phyloP scores from a whole-genome alignment of 495 filamentous ascomycete species.

The Penicillium crystallinum region DNA sequence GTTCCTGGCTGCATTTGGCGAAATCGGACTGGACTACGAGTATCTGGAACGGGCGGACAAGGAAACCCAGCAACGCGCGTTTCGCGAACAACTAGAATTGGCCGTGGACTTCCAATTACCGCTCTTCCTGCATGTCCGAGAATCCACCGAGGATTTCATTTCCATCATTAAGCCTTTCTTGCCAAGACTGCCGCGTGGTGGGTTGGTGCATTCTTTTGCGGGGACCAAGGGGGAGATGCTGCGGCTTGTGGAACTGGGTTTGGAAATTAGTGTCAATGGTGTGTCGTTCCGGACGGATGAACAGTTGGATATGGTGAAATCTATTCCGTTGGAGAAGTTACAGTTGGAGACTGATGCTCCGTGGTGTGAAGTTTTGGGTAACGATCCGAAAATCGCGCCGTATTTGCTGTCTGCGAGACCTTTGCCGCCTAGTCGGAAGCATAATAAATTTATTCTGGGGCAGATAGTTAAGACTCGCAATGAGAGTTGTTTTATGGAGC shows the following conservation, averaged over 20 bases:
- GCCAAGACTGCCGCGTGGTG: conserved; percentile 14
- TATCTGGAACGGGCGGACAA: conserved; percentile 27
- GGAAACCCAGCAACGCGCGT: conserved; percentile 24
- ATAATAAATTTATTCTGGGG: conserved; percentile 23
- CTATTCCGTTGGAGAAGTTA: conserved; percentile 22
- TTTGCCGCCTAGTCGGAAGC: conserved; percentile 21
- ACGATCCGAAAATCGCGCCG: conserved; percentile 15
- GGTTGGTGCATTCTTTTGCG: conserved; percentile 30
- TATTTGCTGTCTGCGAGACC: conserved; percentile 16
- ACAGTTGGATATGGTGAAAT: conserved; percentile 24
- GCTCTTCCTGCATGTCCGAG: conserved; percentile 27
- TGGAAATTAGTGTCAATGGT: conserved; percentile 30
- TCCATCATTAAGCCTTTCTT: conserved; percentile 21
- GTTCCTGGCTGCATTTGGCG: conserved; percentile 25
- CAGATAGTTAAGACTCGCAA: conserved; percentile 32
- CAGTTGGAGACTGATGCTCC: conserved; percentile 34
- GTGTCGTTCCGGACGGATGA: conserved; percentile 25
- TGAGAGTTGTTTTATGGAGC: conserved; percentile 29
- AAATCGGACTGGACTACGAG: conserved; percentile 31
- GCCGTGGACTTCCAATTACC: conserved; percentile 22
- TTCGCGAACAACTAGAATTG: conserved; percentile 23
- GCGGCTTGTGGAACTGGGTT: conserved; percentile 19
- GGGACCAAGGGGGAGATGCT: conserved; percentile 27
- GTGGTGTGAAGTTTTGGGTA: conserved; percentile 27
- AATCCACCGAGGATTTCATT: conserved; percentile 26